phyloP scores from a whole-genome alignment of 371 early-diverging fungal genomes.

The Coemansia linderi region DNA sequence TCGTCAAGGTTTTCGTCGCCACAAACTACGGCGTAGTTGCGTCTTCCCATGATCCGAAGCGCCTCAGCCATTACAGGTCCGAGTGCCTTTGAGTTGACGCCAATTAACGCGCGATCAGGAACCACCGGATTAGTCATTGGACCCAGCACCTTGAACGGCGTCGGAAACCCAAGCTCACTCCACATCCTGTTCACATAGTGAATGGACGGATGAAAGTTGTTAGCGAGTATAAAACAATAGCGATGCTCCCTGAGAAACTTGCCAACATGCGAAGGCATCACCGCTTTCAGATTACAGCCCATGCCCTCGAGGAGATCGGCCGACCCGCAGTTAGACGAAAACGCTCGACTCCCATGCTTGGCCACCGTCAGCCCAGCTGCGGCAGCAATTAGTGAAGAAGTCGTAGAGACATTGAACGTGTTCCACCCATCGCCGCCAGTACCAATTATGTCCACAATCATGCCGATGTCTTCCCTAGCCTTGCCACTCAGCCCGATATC shows the following conservation, averaged over 20 bases:
- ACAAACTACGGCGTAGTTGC: slow-evolving; percentile 76
- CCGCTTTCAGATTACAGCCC: slow-evolving; percentile 68
- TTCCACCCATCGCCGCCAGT: slow-evolving; percentile 96
- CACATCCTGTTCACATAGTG: slow-evolving; percentile 72
- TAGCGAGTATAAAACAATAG: slow-evolving; percentile 93
- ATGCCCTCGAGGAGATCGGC: slow-evolving; percentile 89
- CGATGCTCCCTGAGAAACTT: slow-evolving; percentile 62
- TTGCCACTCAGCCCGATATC: slow-evolving; percentile 48
- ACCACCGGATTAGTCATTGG: slow-evolving; percentile 86
- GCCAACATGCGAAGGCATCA: slow-evolving; percentile 67
- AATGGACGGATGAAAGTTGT: slow-evolving; percentile 89
- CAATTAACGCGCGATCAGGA: slow-evolving; percentile 79
- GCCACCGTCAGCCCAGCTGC: slow-evolving; percentile 89
- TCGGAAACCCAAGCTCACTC: slow-evolving; percentile 84
- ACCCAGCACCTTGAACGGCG: slow-evolving; percentile 90
- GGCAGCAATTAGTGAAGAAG: slow-evolving; percentile 86
- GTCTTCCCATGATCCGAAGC: slow-evolving; percentile 68
- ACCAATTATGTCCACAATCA: slow-evolving; percentile 88
- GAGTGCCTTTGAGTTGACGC: slow-evolving; percentile 76
- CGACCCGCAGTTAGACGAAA: slow-evolving; percentile 89
- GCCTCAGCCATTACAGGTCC: slow-evolving; percentile 85
- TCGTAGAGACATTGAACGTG: slow-evolving; percentile 94
- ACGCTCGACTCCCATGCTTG: slow-evolving; percentile 92
- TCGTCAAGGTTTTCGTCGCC: slow-evolving; percentile 53
- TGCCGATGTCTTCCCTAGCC: slow-evolving; percentile 29